These are phyloP conservation scores for Clarireedia monteithiana DNA, from an alignment of 2,329 filamentous ascomycete genomes.

Conservation along the genomic window DNA sequence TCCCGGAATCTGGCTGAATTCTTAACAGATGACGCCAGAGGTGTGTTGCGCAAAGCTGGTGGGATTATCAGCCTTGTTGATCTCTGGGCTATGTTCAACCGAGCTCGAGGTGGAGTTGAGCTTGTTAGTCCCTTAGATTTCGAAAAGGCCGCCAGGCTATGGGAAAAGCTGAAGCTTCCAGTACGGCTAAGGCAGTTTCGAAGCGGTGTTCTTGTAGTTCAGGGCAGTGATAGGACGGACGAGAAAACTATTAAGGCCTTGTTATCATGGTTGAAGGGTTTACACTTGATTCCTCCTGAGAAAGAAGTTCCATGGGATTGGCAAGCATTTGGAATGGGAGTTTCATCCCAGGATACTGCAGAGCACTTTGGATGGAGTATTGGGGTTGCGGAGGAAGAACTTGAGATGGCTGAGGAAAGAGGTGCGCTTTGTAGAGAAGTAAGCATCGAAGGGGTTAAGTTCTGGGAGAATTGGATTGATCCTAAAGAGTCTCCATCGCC, in stretches of 20 bases:
- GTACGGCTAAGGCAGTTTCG: slow-evolving; percentile 83
- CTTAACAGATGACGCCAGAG: slow-evolving; percentile 74
- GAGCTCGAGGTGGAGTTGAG: slow-evolving; percentile 86
- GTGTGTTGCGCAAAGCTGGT: slow-evolving; percentile 69
- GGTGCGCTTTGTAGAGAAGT: slow-evolving; percentile 86
- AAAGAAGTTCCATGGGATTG: slow-evolving; percentile 68
- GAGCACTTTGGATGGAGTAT: slow-evolving; percentile 95
- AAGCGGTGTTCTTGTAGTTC: slow-evolving; percentile 89
- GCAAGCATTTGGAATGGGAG: slow-evolving; percentile 69
- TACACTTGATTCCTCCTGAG: slow-evolving; percentile 59
- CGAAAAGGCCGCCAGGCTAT: slow-evolving; percentile 78
- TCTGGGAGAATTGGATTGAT: slow-evolving; percentile 71
- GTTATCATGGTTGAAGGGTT: slow-evolving; percentile 66
- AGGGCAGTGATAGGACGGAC: slow-evolving; percentile 80
- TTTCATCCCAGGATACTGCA: slow-evolving; percentile 84
- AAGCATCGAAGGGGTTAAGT: slow-evolving; percentile 80
- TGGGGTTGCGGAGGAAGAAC: slow-evolving; percentile 87
- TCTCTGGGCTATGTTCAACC: slow-evolving; percentile 91
- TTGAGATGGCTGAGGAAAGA: slow-evolving; percentile 93
- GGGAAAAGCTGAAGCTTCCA: slow-evolving; percentile 81
- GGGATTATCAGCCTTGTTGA: slow-evolving; percentile 88
- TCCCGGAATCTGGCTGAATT: slow-evolving; percentile 83
- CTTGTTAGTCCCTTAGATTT: slow-evolving; percentile 89
- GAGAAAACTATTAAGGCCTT: slow-evolving; percentile 78
- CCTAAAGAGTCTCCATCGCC: slow-evolving; percentile 3